Evolutionary conservation across 495 filamentous ascomycete genomes (phyloP).

Genomic region (Podospora appendiculata): DNA sequence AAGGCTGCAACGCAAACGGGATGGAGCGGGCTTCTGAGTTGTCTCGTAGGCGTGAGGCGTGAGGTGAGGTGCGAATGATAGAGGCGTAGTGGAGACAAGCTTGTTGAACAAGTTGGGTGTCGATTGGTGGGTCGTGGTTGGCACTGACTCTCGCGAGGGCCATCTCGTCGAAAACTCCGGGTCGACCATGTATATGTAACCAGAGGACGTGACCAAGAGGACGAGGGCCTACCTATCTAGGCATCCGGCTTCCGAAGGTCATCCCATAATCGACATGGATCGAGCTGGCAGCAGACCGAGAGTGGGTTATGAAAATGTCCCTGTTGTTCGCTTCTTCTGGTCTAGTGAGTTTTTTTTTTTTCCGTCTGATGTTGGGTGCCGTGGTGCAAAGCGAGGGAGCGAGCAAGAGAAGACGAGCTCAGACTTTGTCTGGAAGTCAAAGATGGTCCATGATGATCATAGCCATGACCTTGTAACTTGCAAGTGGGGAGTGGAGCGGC

Average conservation of each 20-base stretch:
- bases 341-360: not conserved
- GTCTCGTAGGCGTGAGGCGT: conserved; percentile 5
- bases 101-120: conserved; percentile 3
- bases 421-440: no score
- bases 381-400: not conserved
- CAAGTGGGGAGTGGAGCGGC: no score
- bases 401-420: no score
- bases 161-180: not conserved
- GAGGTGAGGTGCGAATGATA: conserved; percentile 5
- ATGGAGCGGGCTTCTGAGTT: conserved; percentile 14
- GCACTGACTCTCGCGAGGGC: not conserved
- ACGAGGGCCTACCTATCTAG: conserved; percentile 1
- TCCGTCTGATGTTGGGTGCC: not conserved
- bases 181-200: conserved; percentile 1
- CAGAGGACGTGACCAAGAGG: conserved; percentile 5
- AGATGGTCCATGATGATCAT: not conserved
- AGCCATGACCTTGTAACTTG: not conserved
- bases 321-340: not conserved
- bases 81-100: not conserved
- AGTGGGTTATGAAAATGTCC: conserved; percentile 5
- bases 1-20: conserved; percentile 20
- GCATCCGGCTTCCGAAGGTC: conserved; percentile 17
- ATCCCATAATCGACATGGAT: conserved; percentile 14
- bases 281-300: conserved; percentile 4
- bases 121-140: not conserved